Evolutionary conservation across 495 filamentous ascomycete genomes (phyloP), one percentile per base, ranked within the genome.

Genomic region (Lasiosphaeris hirsuta): DNA sequence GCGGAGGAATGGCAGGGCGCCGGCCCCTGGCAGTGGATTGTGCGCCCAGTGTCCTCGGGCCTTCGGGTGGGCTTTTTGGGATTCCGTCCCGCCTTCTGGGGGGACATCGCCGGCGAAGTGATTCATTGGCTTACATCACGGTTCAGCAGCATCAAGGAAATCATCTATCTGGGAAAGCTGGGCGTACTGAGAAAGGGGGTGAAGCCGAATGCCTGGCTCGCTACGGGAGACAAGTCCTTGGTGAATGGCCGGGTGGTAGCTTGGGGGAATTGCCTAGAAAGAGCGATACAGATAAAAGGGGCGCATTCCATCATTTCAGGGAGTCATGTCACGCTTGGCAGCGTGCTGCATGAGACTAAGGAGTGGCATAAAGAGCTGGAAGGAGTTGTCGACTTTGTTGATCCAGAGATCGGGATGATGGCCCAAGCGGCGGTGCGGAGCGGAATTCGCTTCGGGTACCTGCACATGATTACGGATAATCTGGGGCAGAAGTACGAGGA

Each of bases 401-500:
- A 57, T 18, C 54, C 54, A 10, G 54, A 50, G 54, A 57, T 57
- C 15, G 54, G 54, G 1, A 49, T 30, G n/a, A 57, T 57, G 44
- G 54, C 44, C 5, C 54, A 57, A 19, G 54, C 54, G 44, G 45
- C 54, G 35, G 44, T 57, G 34, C 7, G 45, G 46, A 57, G 54
- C 34, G 54, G 54, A 7, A 41, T 42, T 10, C 14, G 54, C 14
- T 57, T 41, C 37, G 45, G 45, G 33, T 57, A 57, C 15, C 36
- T 57, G 44, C 54, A 57, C 23, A 48, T 57, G 44, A 57, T 57
- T 23, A 50, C 54, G 36, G 54, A 57, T 23, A 57, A 57, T 18
- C 13, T 57, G 44, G 54, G n/a, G 14, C 15, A 57, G 17, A 57
- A 57, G 37, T 57, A 57, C 19, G 54, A 49, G 3, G 54, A 57